These are phyloP conservation scores for Penicillium goetzii DNA, from an alignment of 495 filamentous ascomycete species.

Conservation along the genomic window DNA sequence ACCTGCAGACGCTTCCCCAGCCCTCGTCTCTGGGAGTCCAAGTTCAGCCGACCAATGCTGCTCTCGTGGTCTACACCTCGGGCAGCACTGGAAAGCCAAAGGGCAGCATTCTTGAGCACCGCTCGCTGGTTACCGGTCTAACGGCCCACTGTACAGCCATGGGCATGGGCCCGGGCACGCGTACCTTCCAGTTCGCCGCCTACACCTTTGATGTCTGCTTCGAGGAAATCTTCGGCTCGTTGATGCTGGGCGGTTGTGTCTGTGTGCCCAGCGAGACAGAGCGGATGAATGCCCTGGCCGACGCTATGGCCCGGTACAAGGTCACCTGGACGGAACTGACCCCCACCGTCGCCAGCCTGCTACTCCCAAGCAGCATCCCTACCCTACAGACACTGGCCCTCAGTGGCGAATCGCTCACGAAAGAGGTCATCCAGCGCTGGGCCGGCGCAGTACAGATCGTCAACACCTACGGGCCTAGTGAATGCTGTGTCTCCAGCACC, in stretches of 20 bases:
- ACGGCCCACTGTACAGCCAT: conserved; percentile 15
- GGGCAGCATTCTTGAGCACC: conserved; percentile 74
- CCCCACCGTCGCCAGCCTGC: conserved; percentile 18
- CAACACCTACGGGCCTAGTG: conserved; percentile 32
- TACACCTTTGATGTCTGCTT: conserved; percentile 28
- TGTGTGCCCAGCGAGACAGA: conserved; percentile 31
- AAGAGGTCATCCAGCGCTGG: conserved; percentile 41
- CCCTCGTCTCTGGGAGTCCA: not conserved
- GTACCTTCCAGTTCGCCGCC: conserved; percentile 23
- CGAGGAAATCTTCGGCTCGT: conserved; percentile 23
- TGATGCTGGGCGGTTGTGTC: conserved; percentile 29
- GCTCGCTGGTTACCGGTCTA: conserved; percentile 53
- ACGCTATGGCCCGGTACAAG: conserved; percentile 9
- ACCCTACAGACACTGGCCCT: conserved; percentile 27
- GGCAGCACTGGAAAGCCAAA: conserved; percentile 84
- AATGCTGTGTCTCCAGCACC: conserved; percentile 21
- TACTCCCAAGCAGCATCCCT: conserved; percentile 20
- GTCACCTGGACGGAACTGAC: conserved; percentile 23
- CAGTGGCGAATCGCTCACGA: conserved; percentile 25
- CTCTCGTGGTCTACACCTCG: conserved; percentile 66
- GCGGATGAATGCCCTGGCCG: conserved; percentile 14
- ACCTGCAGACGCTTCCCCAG: not conserved
- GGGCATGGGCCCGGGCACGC: conserved; percentile 37
- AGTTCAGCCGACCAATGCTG: conserved; percentile 10
- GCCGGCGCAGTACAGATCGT: conserved; percentile 27